Evolutionary conservation across 352 stramenopile species (phyloP).

Genomic region (Globisporangium acanthophoron): DNA sequence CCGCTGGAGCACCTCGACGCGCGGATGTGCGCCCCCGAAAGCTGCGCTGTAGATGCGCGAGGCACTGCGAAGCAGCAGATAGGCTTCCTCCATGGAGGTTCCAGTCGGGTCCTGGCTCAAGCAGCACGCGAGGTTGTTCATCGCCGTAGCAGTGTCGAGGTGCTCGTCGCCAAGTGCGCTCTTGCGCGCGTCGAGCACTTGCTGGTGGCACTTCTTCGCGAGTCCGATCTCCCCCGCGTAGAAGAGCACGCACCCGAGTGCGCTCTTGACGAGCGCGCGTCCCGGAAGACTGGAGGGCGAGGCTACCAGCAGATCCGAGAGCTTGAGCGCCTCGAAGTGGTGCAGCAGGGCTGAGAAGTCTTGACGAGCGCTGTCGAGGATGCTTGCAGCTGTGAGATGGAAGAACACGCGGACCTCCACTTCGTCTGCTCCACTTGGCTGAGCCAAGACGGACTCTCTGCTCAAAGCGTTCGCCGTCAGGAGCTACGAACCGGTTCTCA

Average conservation of each 20-base stretch:
- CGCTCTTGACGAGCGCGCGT: slow-evolving; percentile 39
- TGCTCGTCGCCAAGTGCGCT: slow-evolving; percentile 22
- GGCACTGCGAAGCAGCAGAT: slow-evolving; percentile 47
- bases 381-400: slow-evolving; percentile 34
- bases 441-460: neutral
- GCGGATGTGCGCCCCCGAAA: slow-evolving; percentile 38
- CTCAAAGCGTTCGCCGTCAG: neutral
- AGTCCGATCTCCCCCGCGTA: slow-evolving; percentile 45
- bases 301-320: slow-evolving; percentile 20
- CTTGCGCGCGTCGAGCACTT: slow-evolving; percentile 39
- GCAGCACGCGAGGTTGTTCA: slow-evolving; percentile 77
- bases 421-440: slow-evolving; percentile 6
- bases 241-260: slow-evolving; percentile 48
- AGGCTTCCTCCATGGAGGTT: slow-evolving; percentile 41
- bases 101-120: slow-evolving; percentile 31
- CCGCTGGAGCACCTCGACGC: slow-evolving; percentile 32
- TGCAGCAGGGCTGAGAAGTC: slow-evolving; percentile 43
- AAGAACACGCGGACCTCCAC: slow-evolving; percentile 51
- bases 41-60: slow-evolving; percentile 38
- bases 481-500: neutral
- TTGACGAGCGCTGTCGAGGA: slow-evolving; percentile 47
- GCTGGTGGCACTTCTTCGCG: slow-evolving; percentile 47
- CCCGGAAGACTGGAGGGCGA: slow-evolving; percentile 23
- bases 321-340: slow-evolving; percentile 48
- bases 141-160: slow-evolving; percentile 57